phyloP scores from a whole-genome alignment of 768 basidiomycete genomes.

The Pleurotus pulmonarius region DNA sequence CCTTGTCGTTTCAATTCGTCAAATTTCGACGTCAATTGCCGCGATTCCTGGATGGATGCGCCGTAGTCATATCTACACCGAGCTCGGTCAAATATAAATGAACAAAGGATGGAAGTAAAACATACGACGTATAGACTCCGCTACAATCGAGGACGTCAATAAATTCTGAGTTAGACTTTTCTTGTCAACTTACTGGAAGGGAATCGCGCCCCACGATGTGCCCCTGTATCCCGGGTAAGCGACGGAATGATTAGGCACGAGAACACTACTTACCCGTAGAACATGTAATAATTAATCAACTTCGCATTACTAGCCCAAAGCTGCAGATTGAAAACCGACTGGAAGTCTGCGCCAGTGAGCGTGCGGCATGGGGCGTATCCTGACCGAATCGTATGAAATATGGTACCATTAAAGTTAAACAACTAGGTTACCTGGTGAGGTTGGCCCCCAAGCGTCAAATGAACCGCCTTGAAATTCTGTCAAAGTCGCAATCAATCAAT shows the following conservation, averaged over 20 bases:
- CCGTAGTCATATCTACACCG: constrained; percentile 78
- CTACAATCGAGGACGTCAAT: background rate
- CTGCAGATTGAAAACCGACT: constrained; percentile 75
- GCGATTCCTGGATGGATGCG: constrained; percentile 62
- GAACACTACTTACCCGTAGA: constrained; percentile 54
- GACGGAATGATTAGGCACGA: background rate
- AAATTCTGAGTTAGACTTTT: background rate
- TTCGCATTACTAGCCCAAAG: constrained; percentile 83
- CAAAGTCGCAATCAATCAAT: background rate
- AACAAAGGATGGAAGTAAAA: constrained; percentile 7
- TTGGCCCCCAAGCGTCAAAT: constrained; percentile 80
- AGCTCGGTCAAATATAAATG: background rate
- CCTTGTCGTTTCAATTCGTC: constrained; percentile 77
- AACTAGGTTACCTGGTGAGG: constrained; percentile 50
- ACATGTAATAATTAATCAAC: constrained; percentile 82
- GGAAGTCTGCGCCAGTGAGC: constrained; percentile 70
- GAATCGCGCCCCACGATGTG: constrained; percentile 81
- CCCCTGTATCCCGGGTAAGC: constrained; percentile 43
- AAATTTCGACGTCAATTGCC: constrained; percentile 64
- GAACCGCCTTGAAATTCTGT: constrained; percentile 69
- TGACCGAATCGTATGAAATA: constrained; percentile 13
- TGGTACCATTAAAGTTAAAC: constrained; percentile 2
- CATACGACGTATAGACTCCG: constrained; percentile 3
- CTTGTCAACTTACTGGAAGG: constrained; percentile 71
- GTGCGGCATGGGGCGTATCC: constrained; percentile 63